Evolutionary conservation across 768 basidiomycete genomes (phyloP).

Genomic region (Lanmaoa rubissima): DNA sequence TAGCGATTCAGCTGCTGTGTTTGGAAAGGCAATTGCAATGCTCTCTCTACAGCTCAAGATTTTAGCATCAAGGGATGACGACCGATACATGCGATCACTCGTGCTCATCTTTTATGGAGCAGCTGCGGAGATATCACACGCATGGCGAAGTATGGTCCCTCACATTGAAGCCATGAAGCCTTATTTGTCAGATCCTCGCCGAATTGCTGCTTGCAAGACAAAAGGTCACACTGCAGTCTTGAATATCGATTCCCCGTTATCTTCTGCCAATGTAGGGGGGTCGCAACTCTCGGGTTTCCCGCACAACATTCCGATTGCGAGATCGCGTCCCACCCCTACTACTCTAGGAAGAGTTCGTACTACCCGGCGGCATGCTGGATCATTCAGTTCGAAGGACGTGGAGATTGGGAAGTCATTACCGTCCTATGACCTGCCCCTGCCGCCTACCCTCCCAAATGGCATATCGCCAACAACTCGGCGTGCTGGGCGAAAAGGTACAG

Average conservation of each 20-base stretch:
- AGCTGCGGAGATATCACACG: constrained; percentile 79
- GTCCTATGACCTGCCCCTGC: constrained; percentile 48
- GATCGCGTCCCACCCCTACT: constrained; percentile 28
- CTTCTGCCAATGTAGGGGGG: constrained; percentile 27
- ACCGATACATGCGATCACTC: constrained; percentile 85
- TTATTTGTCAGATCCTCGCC: constrained; percentile 48
- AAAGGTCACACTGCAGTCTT: constrained; percentile 21
- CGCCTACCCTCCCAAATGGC: constrained; percentile 26
- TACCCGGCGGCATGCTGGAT: constrained; percentile 85
- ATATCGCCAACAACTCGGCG: constrained; percentile 39
- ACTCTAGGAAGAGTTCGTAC: constrained; percentile 47
- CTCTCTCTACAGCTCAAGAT: constrained; percentile 78
- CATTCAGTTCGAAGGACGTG: constrained; percentile 90
- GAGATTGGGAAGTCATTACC: constrained; percentile 81
- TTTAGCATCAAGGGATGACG: constrained; percentile 71
- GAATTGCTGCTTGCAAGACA: constrained; percentile 34
- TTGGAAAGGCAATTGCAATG: constrained; percentile 85
- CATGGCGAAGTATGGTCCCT: constrained; percentile 79
- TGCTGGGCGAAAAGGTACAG: constrained; percentile 49
- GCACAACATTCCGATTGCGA: constrained; percentile 28
- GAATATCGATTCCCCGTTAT: constrained; percentile 25
- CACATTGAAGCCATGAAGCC: constrained; percentile 70
- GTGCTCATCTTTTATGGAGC: constrained; percentile 87
- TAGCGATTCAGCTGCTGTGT: constrained; percentile 77
- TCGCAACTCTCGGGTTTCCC: constrained; percentile 24